Evolutionary conservation across 1,284 basidiomycete genomes (phyloP).

Genomic region (Sanghuangporus baumii): DNA sequence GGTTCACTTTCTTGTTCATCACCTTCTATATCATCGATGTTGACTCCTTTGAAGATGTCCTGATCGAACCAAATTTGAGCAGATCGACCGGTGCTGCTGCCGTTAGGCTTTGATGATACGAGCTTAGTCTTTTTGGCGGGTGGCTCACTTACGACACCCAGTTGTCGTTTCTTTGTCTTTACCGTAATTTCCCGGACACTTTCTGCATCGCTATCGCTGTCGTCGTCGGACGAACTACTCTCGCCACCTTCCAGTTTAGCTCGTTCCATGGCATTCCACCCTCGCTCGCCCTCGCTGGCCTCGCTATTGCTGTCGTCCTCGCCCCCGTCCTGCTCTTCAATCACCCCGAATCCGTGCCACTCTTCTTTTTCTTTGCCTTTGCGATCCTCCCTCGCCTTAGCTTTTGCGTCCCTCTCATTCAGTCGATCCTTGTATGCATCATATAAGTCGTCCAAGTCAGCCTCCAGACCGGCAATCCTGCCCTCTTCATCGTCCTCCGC

Average conservation of each 20-base stretch:
- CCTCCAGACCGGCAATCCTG: conserved; percentile 69
- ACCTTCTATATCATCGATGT: conserved; percentile 42
- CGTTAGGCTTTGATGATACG: conserved; percentile 34
- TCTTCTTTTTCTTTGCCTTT: conserved; percentile 70
- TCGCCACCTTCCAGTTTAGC: conserved; percentile 57
- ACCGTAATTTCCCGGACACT: conserved; percentile 29
- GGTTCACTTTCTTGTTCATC: conserved; percentile 32
- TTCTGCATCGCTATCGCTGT: conserved; percentile 41
- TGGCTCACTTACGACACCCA: conserved; percentile 27
- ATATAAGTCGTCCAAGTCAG: conserved; percentile 85
- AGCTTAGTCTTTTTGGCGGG: conserved; percentile 34
- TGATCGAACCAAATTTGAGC: conserved; percentile 88
- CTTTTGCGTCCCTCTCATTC: conserved; percentile 86
- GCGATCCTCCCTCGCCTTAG: conserved; percentile 80
- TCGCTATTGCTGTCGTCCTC: conserved; percentile 34
- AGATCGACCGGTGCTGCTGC: conserved; percentile 24
- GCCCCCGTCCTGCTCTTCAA: conserved; percentile 30
- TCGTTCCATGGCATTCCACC: conserved; percentile 69
- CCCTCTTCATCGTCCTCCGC: conserved; percentile 66
- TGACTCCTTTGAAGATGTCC: conserved; percentile 63
- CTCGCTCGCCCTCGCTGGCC: conserved; percentile 50
- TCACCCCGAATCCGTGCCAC: conserved; percentile 66
- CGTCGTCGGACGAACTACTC: conserved; percentile 48
- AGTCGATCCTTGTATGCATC: conserved; percentile 81
- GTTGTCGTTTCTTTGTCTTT: conserved; percentile 39